Evolutionary conservation across 768 basidiomycete species (phyloP), one percentile per base, ranked within the genome.

Genomic region (Kwoniella shandongensis): DNA sequence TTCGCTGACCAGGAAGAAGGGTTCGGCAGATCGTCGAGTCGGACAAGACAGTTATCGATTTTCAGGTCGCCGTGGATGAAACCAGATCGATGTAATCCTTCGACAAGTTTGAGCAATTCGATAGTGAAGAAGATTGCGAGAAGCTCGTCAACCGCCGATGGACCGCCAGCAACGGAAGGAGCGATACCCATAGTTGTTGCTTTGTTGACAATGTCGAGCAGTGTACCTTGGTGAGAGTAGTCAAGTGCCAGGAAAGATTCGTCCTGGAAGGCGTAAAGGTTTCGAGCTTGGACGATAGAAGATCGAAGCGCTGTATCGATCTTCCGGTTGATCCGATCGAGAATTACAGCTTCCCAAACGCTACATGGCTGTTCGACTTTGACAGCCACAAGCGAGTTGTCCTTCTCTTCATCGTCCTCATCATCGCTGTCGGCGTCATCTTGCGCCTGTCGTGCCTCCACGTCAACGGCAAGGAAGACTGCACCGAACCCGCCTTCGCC

Each of bases 61-160:
- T 99, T 99, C 62, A 99, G 82, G 78, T 99, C 96, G 29, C 96
- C 94, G 69, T 99, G 96, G 65, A 99, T 89, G 79, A 98, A 89
- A 11, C 91, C 89, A 0, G 81, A 79, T 15, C 71, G 54, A 74
- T 98, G 96, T 74, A 97, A 83, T 17, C 82, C 85, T 70, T 93
- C 91, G 40, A 97, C 77, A 10, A 88, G 78, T 25, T 86, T 86
- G 36, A 97, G 77, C 5, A 98, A 83, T 76, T 98, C 96, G 69
- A 94, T 82, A 23, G 88, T 82, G 82, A 98, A 99, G 82, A 98
- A 99, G 73, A 94, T 83, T 41, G 91, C 91, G 51, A 98, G 82
- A 3, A 94, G 81, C 73, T 99, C 96, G 69, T 98, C 94, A 50
- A 99, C 79, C 11, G 77, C 79, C 4, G 67, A 50, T 12, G 58